Conservation (phyloP, 2,329 filamentous ascomycete species). For the Fusarium beomiforme region DNA sequence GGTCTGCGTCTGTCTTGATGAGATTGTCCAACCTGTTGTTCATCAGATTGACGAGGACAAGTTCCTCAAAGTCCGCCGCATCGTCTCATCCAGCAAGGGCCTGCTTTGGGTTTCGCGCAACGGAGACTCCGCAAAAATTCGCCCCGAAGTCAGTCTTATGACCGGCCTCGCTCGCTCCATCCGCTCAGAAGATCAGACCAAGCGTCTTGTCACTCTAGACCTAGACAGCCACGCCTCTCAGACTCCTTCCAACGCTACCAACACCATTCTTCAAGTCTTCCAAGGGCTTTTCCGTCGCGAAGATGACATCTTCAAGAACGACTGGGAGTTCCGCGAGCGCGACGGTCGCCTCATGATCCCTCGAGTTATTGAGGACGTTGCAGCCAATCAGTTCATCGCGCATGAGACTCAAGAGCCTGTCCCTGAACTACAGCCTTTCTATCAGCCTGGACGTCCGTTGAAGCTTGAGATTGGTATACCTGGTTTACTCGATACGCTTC, state of each 20-base stretch:
- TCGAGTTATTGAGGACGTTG: background rate
- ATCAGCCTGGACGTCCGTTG: background rate
- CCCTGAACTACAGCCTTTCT: background rate
- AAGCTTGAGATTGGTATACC: background rate
- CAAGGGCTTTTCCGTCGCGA: background rate
- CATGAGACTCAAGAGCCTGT: background rate
- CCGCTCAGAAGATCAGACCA: background rate
- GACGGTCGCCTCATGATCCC: background rate
- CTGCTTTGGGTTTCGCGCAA: background rate
- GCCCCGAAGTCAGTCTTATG: background rate
- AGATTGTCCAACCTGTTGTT: background rate
- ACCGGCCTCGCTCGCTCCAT: background rate
- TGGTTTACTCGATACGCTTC: background rate
- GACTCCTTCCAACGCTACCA: background rate
- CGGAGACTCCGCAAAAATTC: background rate
- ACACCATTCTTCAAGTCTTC: background rate
- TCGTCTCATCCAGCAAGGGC: background rate
- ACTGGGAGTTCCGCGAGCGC: background rate
- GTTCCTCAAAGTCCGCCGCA: background rate
- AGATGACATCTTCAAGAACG: background rate
- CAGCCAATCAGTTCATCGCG: background rate
- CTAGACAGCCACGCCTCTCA: background rate
- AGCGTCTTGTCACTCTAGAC: background rate
- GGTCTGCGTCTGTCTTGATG: background rate
- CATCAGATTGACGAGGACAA: background rate